Evolutionary conservation across 495 filamentous ascomycete species (phyloP).

Genomic region (Chlorociboria aeruginascens): DNA sequence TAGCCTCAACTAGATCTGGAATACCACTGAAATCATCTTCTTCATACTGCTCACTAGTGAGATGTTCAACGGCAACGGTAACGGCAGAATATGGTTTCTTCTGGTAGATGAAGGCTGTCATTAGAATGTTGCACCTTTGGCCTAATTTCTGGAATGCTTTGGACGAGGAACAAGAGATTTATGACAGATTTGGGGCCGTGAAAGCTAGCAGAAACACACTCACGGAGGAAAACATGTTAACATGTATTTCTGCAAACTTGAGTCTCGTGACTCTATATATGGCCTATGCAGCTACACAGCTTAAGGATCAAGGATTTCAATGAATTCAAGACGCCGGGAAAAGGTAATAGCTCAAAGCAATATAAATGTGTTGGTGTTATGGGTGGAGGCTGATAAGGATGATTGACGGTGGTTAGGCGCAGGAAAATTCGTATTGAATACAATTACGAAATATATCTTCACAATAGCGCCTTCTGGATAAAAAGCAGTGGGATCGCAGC

Average conservation of each 20-base stretch:
- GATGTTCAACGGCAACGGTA: constrained; percentile 83
- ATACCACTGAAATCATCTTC: constrained; percentile 87
- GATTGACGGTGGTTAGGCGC: too few relatives aligned
- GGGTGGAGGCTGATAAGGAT: too few relatives aligned
- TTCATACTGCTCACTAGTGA: constrained; percentile 81
- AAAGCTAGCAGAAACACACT: neutral
- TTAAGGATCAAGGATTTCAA: neutral
- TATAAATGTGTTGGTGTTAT: too few relatives aligned
- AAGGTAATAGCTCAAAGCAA: too few relatives aligned
- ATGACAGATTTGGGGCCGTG: neutral
- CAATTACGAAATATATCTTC: too few relatives aligned
- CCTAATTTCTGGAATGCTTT: neutral
- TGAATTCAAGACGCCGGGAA: neutral
- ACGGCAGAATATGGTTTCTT: constrained; percentile 93
- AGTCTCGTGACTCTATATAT: neutral
- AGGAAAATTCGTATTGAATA: too few relatives aligned
- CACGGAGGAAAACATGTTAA: neutral
- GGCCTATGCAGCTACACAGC: neutral
- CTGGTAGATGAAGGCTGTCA: constrained; percentile 25
- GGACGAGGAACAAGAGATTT: neutral
- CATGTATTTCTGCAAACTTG: neutral
- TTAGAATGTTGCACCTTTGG: constrained; percentile 4
- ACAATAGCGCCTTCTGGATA: too few relatives aligned
- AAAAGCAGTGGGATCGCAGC: too few relatives aligned
- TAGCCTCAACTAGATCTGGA: constrained; percentile 84